Percentiles rank a stretch among this genome's conserved stretches.
These are phyloP conservation scores for Blyttiomyces sp. DNA, from an alignment of 371 early-diverging fungal species.

Conservation along the genomic window DNA sequence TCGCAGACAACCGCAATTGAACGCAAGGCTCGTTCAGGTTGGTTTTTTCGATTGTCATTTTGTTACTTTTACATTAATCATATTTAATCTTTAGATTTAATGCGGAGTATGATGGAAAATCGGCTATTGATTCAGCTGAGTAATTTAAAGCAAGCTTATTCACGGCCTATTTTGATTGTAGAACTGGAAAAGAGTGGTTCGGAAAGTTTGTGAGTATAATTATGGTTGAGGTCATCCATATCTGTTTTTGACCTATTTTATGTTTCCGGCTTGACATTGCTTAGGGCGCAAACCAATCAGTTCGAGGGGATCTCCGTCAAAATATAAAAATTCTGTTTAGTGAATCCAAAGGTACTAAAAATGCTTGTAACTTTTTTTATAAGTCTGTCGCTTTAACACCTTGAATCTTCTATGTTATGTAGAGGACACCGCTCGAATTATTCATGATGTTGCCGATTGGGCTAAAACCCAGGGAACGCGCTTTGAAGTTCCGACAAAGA, in stretches of 20 bases:
- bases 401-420: not conserved
- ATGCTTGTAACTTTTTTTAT: not conserved
- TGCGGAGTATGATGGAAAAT: constrained; percentile 7
- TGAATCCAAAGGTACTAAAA: constrained; percentile 12
- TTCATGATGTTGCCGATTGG: constrained; percentile 10
- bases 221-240: too few relatives aligned
- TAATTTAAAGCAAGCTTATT: constrained; percentile 5
- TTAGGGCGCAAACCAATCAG: constrained; percentile 12
- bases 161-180: constrained; percentile 5
- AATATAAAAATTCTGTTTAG: constrained; percentile 9
- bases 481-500: constrained; percentile 12
- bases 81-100: constrained; percentile 5
- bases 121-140: constrained; percentile 20
- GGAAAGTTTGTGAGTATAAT: constrained; percentile 21
- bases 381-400: not conserved
- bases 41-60: not conserved
- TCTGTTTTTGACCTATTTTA: not conserved
- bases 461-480: constrained; percentile 12
- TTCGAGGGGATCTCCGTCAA: constrained; percentile 20
- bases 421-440: constrained; percentile 18
- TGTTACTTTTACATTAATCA: too few relatives aligned
- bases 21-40: constrained; percentile 16
- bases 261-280: not conserved
- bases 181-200: constrained; percentile 6
- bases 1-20: constrained; percentile 18